Evolutionary conservation across 139 green algal genomes (phyloP).

Genomic region (Ettlia oleoabundans): DNA sequence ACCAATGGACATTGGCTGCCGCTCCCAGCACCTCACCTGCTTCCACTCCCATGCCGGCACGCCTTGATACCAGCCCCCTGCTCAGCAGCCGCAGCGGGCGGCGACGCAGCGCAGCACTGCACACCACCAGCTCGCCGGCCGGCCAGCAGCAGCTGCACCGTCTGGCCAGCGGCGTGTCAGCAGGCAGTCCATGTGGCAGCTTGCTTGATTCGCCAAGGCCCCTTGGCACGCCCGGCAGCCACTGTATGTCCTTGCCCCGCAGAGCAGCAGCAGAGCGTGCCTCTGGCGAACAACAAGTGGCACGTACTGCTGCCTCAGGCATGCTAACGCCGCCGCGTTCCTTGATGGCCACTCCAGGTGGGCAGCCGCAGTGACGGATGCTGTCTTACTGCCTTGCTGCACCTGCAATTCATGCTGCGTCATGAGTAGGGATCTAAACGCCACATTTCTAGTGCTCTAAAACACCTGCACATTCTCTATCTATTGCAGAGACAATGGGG

Average conservation of each 20-base stretch:
- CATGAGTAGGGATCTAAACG: too few species aligned
- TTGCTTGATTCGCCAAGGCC: too few species aligned
- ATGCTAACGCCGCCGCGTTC: conserved; percentile 6
- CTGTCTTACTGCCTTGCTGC: too few species aligned
- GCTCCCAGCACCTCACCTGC: background rate
- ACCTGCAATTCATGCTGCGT: too few species aligned
- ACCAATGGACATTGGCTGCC: background rate
- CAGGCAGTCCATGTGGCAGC: too few species aligned
- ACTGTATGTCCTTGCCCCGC: too few species aligned
- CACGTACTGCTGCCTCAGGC: background rate
- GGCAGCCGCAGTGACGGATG: too few species aligned
- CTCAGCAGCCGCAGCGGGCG: conserved; percentile 10
- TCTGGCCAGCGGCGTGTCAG: too few species aligned
- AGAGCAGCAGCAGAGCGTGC: background rate
- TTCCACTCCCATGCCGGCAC: background rate
- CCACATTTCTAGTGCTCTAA: too few species aligned
- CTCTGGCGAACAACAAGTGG: background rate
- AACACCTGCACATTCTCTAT: too few species aligned
- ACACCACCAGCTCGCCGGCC: conserved; percentile 22
- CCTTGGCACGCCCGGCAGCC: too few species aligned
- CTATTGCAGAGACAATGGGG: too few species aligned
- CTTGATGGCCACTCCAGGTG: conserved; percentile 6
- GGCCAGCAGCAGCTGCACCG: background rate
- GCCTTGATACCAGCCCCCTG: background rate
- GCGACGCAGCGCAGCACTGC: conserved; percentile 3